These are phyloP conservation scores for Kappamyces sp. DNA, from an alignment of 192 early-diverging fungal species.

Conservation along the genomic window DNA sequence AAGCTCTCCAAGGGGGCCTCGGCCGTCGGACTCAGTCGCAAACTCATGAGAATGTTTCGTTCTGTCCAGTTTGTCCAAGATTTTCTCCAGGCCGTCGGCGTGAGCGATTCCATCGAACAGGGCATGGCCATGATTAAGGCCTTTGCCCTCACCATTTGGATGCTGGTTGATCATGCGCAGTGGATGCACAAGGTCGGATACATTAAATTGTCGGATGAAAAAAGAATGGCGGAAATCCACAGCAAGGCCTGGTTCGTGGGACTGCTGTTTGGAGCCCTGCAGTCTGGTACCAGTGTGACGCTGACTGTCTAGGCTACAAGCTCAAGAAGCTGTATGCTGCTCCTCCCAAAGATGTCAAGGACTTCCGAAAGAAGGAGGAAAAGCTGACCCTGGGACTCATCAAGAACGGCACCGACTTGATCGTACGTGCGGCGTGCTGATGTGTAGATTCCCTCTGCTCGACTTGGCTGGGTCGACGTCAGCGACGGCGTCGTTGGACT, in stretches of 20 bases:
- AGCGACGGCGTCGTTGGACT: conserved; percentile 48
- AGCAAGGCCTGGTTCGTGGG: conserved; percentile 16
- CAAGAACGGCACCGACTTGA: conserved; percentile 34
- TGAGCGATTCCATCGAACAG: conserved; percentile 11
- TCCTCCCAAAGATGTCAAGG: not conserved
- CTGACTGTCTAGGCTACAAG: not conserved
- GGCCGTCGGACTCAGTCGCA: conserved; percentile 13
- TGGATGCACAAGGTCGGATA: conserved; percentile 17
- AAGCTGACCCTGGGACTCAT: conserved; percentile 21
- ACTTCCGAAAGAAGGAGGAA: conserved; percentile 4
- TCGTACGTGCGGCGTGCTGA: not conserved
- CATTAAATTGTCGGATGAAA: conserved; percentile 11
- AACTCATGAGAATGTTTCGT: conserved; percentile 17
- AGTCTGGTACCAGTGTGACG: not conserved
- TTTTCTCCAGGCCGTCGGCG: conserved; percentile 8
- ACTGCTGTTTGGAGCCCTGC: conserved; percentile 4
- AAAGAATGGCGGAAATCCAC: conserved; percentile 8
- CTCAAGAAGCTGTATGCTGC: not conserved
- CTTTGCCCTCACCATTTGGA: conserved; percentile 8
- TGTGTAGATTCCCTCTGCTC: conserved; percentile 29
- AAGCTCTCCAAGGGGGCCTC: conserved; percentile 13
- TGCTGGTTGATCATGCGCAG: conserved; percentile 13
- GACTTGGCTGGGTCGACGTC: conserved; percentile 33
- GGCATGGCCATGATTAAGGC: conserved; percentile 8
- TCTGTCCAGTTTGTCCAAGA: conserved; percentile 16